Evolutionary conservation across 345 rosid species (phyloP).

Genomic region (Linum lewisii): DNA sequence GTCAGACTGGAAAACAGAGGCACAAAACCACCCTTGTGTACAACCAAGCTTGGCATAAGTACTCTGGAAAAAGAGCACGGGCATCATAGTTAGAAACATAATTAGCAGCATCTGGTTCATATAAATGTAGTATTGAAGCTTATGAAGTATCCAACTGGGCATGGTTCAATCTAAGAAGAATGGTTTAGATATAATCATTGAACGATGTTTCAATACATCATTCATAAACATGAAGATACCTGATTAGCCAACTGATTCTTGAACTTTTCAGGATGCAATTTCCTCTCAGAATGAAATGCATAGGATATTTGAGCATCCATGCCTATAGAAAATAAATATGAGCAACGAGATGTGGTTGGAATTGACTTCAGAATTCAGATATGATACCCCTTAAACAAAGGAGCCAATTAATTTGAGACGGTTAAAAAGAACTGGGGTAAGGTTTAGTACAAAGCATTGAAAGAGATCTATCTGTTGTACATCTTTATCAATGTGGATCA

Average conservation of each 20-base stretch:
- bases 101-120: neutral
- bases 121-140: neutral
- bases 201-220: neutral
- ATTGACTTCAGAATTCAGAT: neutral
- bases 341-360: neutral
- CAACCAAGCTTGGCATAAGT: slow-evolving; percentile 58
- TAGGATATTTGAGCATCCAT: slow-evolving; percentile 76
- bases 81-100: neutral
- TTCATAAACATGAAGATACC: slow-evolving; percentile 20
- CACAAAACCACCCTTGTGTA: slow-evolving; percentile 55
- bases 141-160: neutral
- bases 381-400: neutral
- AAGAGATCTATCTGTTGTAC: no score
- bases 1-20: slow-evolving; percentile 47
- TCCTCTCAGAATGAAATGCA: slow-evolving; percentile 65
- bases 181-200: neutral
- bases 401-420: neutral
- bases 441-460: no score
- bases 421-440: no score
- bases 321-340: slow-evolving; percentile 29
- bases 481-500: no score
- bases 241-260: slow-evolving; percentile 57
- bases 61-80: slow-evolving; percentile 23
- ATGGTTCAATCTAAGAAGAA: neutral
- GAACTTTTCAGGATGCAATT: slow-evolving; percentile 55